Percentiles rank a stretch among this genome's conserved stretches.
Evolutionary conservation across 257 asterid species (phyloP).

Genomic region (Salvia rosmarinus): DNA sequence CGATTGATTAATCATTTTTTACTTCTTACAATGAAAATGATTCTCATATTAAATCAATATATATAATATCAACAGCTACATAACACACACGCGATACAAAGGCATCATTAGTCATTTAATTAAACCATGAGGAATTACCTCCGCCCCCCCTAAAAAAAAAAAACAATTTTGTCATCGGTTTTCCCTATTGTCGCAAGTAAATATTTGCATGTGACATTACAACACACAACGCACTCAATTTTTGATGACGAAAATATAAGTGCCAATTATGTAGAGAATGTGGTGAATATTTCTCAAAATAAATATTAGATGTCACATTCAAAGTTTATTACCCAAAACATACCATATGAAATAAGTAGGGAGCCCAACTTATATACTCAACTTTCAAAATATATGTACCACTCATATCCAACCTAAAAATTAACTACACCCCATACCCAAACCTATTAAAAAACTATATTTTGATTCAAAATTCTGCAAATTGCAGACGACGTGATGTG

Average conservation of each 20-base stretch:
- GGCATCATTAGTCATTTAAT: not conserved
- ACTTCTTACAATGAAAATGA: too few species aligned
- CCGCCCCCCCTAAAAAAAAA: not conserved
- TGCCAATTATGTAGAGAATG: not conserved
- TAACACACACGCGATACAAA: not conserved
- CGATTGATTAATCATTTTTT: too few species aligned
- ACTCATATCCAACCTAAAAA: too few species aligned
- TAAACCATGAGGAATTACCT: not conserved
- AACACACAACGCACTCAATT: not conserved
- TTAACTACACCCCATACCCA: too few species aligned
- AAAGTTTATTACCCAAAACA: not conserved
- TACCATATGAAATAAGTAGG: slow-evolving; percentile 6
- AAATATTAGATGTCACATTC: not conserved
- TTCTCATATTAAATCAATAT: too few species aligned
- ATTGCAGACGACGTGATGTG: too few species aligned
- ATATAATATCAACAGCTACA: not conserved
- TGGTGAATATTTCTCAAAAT: not conserved
- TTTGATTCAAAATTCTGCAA: too few species aligned
- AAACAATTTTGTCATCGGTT: not conserved
- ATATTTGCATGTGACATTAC: not conserved
- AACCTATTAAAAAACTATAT: too few species aligned
- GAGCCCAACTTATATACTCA: too few species aligned
- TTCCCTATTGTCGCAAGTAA: not conserved
- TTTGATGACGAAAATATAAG: not conserved
- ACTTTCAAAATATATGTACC: too few species aligned